These are phyloP conservation scores for Corchorus olitorius DNA, from an alignment of 345 rosid species.

Conservation along the genomic window DNA sequence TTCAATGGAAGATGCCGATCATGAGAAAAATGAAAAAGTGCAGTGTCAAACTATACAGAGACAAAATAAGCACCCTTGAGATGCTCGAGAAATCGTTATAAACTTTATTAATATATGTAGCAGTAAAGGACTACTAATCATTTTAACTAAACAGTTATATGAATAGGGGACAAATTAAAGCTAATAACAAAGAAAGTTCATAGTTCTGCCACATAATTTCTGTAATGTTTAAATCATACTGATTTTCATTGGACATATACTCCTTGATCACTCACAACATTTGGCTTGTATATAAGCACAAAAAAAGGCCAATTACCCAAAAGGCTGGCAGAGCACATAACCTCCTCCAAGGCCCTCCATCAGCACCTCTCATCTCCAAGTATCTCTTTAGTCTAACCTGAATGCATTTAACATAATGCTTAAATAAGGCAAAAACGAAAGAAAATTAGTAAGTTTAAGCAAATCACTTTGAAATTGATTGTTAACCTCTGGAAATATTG, in stretches of 20 bases:
- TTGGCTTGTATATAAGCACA: constrained; percentile 17
- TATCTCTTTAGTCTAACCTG: constrained; percentile 97
- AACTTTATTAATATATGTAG: neutral
- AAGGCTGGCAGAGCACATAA: constrained; percentile 94
- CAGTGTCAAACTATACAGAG: neutral
- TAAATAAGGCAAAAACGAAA: constrained; percentile 20
- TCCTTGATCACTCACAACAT: neutral
- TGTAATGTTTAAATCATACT: neutral
- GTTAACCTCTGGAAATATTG: constrained; percentile 94
- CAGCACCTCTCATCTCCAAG: constrained; percentile 99
- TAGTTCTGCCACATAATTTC: constrained; percentile 2
- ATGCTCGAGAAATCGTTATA: neutral
- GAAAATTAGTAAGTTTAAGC: neutral
- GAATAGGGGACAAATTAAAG: neutral
- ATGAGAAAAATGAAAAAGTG: constrained; percentile 9
- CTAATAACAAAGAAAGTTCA: neutral
- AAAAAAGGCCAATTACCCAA: constrained; percentile 61
- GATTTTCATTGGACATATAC: constrained; percentile 10
- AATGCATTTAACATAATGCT: constrained; percentile 18
- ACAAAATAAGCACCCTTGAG: neutral
- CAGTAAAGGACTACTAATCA: neutral
- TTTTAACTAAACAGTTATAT: neutral
- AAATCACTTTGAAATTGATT: constrained; percentile 19
- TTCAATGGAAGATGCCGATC: neutral
- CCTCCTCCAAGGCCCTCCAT: constrained; percentile 99